Evolutionary conservation across 1,284 basidiomycete species (phyloP).

Genomic region (Ganoderma resinaceum): DNA sequence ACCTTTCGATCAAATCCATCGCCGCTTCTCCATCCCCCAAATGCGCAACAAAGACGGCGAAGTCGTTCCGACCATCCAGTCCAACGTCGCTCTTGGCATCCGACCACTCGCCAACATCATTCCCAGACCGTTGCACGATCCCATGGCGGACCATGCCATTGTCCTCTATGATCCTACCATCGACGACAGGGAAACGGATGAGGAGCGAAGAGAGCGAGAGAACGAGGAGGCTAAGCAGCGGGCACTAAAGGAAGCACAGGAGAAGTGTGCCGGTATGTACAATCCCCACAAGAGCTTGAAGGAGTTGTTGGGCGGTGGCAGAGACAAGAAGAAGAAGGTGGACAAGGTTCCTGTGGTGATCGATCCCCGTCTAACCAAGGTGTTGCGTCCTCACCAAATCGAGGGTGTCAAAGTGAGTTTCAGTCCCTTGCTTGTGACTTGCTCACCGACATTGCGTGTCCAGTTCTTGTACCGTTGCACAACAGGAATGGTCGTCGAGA

Average conservation of each 20-base stretch:
- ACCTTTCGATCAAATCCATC: slow-evolving; percentile 71
- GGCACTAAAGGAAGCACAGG: slow-evolving; percentile 68
- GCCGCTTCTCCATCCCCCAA: slow-evolving; percentile 86
- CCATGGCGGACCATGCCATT: slow-evolving; percentile 97
- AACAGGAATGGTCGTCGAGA: slow-evolving; percentile 91
- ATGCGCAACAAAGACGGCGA: slow-evolving; percentile 87
- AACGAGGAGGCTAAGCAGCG: slow-evolving; percentile 74
- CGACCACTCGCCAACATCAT: slow-evolving; percentile 85
- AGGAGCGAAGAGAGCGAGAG: slow-evolving; percentile 74
- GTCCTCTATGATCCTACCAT: slow-evolving; percentile 98
- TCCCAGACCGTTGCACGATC: slow-evolving; percentile 93
- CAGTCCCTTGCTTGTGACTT: slow-evolving; percentile 2
- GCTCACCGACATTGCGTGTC: slow-evolving; percentile 23
- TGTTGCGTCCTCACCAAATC: slow-evolving; percentile 95
- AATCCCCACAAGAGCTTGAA: slow-evolving; percentile 95
- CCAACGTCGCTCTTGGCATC: slow-evolving; percentile 86
- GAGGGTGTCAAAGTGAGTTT: slow-evolving; percentile 92
- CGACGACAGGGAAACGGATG: slow-evolving; percentile 89
- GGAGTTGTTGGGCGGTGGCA: slow-evolving; percentile 80
- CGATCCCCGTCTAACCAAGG: slow-evolving; percentile 87
- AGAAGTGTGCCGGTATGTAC: slow-evolving; percentile 73
- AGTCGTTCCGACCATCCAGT: slow-evolving; percentile 66
- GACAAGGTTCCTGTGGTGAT: slow-evolving; percentile 97
- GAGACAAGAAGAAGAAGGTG: slow-evolving; percentile 68
- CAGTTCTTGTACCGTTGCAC: slow-evolving; percentile 96